Base-by-base conservation (phyloP, 331 rosid genomes). In the Erythrophleum ivorense region DNA sequence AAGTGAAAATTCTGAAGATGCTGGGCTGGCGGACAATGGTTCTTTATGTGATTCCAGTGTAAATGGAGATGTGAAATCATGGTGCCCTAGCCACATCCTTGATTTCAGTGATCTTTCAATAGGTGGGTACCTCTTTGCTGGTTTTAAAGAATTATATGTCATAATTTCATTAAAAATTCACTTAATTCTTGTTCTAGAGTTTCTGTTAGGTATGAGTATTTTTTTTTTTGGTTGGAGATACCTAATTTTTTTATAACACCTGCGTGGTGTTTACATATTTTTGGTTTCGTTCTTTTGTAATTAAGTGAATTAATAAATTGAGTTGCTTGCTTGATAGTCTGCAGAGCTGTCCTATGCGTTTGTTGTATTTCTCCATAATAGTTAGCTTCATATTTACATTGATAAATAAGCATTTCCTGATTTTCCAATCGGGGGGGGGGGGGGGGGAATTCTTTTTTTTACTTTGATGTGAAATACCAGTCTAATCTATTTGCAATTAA, bases 31-130 rank as follows among this genome's bases (percentile, higher is more conserved):
- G 71, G 71, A 67, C 78, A 84, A 84, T 77, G 82, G 83, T 45
- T 84, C 78, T 31, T 62, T 18, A 43, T 82, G 87, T 84, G 88
- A 73, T 64, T 31, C 45, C 68, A 82, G 78, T 80, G 91, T 72
- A 48, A 19, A 18, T 71, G 66, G 45, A 86, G 84, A 64, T 68
- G 84, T 80, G 72, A 87, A 85, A 53, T 92, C 97, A 60, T 96
- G 99, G 97, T 55, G 41, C 59, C 97, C 99, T 58, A 93, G 91
- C 86, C 73, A 96, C 91, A 86, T 93, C 78, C 97, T 96, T 87
- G 99, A 96, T 86, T 94, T 96, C 88, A 93, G 98, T 67, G 87
- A 93, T 91, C 90, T 96, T 83, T 92, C 98, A 14, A 76, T 92
- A 53, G 99, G 99, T 95, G 81, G 67, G 91, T 75, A 46, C 54